phyloP scores from a whole-genome alignment of 441 rosid species.

The Populus hybrid region DNA sequence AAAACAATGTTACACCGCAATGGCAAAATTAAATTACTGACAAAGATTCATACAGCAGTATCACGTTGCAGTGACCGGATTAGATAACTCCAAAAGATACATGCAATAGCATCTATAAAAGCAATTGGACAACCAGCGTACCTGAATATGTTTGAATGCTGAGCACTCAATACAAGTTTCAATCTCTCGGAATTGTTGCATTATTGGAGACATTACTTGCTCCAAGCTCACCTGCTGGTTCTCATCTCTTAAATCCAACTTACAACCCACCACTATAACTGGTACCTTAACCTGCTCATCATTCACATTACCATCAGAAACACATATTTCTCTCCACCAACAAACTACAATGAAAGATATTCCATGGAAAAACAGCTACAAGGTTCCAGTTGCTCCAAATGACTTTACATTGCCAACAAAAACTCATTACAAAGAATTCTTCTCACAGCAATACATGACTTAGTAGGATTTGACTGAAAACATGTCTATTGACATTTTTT shows the following conservation, averaged over 20 bases:
- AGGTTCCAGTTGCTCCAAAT: not conserved
- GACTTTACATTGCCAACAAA: not conserved
- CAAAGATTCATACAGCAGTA: not conserved
- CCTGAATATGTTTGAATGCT: conserved; percentile 78
- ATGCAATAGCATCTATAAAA: not conserved
- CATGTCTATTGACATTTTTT: not conserved
- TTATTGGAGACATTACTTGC: conserved; percentile 65
- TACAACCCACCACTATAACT: conserved; percentile 69
- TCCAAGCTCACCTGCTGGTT: conserved; percentile 60
- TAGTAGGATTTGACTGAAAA: not conserved
- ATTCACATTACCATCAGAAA: conserved; percentile 9
- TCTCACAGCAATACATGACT: not conserved
- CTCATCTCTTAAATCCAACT: conserved; percentile 74
- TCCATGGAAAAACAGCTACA: not conserved
- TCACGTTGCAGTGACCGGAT: not conserved
- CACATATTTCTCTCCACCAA: not conserved
- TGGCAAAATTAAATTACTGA: not conserved
- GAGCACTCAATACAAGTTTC: conserved; percentile 85
- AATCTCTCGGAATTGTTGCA: conserved; percentile 79
- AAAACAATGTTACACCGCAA: not conserved
- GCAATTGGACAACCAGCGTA: conserved; percentile 13
- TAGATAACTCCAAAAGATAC: not conserved
- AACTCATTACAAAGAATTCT: not conserved
- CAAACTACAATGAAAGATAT: not conserved
- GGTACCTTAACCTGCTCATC: conserved; percentile 75